Conservation (phyloP, 2,329 filamentous ascomycete species). For the Cercospora sojina region DNA sequence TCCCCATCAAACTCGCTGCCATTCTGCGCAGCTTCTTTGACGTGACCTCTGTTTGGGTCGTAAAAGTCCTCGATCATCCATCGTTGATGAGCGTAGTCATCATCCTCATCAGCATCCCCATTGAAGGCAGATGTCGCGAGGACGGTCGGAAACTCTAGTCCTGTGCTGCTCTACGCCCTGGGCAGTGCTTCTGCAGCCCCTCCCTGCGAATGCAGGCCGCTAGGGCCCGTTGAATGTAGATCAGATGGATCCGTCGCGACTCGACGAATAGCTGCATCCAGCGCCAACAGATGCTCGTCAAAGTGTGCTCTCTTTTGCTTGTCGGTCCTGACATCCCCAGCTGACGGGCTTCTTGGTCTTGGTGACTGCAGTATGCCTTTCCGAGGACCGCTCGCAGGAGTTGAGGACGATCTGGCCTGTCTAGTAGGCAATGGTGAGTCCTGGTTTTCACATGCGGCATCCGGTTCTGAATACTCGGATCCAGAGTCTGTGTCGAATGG, state of each 20-base stretch:
- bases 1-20: conserved; percentile 1
- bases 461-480: conserved; percentile 3
- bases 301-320: conserved; percentile 19
- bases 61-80: conserved; percentile 12
- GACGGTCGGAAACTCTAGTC: conserved; percentile 11
- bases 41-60: background rate
- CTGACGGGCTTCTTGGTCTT: background rate
- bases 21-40: background rate
- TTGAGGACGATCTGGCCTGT: background rate
- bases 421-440: background rate
- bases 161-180: conserved; percentile 11
- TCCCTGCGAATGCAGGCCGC: background rate
- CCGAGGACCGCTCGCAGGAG: background rate
- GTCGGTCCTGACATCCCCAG: background rate
- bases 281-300: conserved; percentile 8
- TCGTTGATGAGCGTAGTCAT: conserved; percentile 13
- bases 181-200: background rate
- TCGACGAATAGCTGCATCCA: conserved; percentile 6
- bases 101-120: background rate
- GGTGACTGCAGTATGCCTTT: background rate
- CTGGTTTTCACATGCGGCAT: background rate
- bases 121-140: background rate
- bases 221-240: background rate
- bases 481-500: background rate
- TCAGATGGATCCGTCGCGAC: conserved; percentile 6